phyloP scores from a whole-genome alignment of 192 early-diverging fungal genomes.

The Neocallimastix lanati region DNA sequence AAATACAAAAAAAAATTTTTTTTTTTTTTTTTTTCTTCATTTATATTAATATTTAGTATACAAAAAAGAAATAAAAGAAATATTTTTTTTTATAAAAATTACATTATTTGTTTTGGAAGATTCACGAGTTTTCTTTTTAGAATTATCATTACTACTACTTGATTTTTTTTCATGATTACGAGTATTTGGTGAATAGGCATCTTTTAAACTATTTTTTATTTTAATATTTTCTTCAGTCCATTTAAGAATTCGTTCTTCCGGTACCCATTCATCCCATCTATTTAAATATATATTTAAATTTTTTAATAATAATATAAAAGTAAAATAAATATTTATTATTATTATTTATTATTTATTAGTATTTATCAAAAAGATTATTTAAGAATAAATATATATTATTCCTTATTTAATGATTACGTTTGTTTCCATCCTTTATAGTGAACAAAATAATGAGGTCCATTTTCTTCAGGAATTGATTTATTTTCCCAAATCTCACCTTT shows the following conservation, averaged over 20 bases:
- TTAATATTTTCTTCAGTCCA: conserved; percentile 66
- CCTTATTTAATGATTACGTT: too few species aligned
- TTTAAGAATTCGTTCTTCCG: conserved; percentile 66
- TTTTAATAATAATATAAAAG: too few species aligned
- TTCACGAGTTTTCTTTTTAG: neutral
- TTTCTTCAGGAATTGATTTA: conserved; percentile 32
- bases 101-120: neutral
- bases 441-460: conserved; percentile 75
- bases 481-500: conserved; percentile 57
- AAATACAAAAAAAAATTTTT: too few species aligned
- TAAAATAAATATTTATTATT: too few species aligned
- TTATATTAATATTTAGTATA: too few species aligned
- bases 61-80: too few species aligned
- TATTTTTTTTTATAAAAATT: neutral
- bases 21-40: too few species aligned
- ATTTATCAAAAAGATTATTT: too few species aligned
- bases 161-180: neutral
- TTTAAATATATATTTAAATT: too few species aligned
- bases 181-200: conserved; percentile 14
- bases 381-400: too few species aligned
- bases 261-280: conserved; percentile 99
- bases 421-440: too few species aligned
- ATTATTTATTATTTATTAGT: too few species aligned
- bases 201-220: conserved; percentile 54
- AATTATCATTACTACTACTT: neutral